A percentile compares a stretch with the other conserved stretches of the same genome.
phyloP scores from a whole-genome alignment of 2,329 filamentous ascomycete species.

The Pseudodiploospora longispora region DNA sequence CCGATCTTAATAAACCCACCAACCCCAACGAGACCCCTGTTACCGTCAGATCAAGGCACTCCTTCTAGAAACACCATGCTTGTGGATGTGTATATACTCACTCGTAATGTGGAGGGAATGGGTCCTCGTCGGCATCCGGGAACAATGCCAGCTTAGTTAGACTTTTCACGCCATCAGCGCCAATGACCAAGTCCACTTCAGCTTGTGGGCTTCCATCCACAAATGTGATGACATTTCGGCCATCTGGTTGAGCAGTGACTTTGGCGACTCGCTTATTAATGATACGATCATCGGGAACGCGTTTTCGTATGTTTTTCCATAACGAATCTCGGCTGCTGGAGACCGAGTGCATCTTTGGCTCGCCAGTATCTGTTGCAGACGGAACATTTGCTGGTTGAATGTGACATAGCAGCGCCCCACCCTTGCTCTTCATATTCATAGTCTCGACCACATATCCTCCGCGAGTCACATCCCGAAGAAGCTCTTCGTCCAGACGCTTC shows the following conservation, averaged over 20 bases:
- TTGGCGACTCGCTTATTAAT: slow-evolving; percentile 13
- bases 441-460: slow-evolving; percentile 14
- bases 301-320: slow-evolving; percentile 15
- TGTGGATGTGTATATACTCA: slow-evolving; percentile 2
- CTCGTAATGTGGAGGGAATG: slow-evolving; percentile 17
- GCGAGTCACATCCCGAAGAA: slow-evolving; percentile 15
- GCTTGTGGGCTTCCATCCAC: slow-evolving; percentile 12
- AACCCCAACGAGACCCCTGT: slow-evolving; percentile 13
- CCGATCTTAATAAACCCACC: slow-evolving; percentile 12
- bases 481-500: slow-evolving; percentile 14
- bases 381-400: slow-evolving; percentile 9
- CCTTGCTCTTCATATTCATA: slow-evolving; percentile 17
- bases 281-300: slow-evolving; percentile 13
- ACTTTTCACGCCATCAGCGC: slow-evolving; percentile 17
- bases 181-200: slow-evolving; percentile 18
- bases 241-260: slow-evolving; percentile 10
- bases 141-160: slow-evolving; percentile 14
- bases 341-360: slow-evolving; percentile 12
- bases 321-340: slow-evolving; percentile 16
- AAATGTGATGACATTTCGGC: slow-evolving; percentile 14
- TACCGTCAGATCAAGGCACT: not conserved
- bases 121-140: slow-evolving; percentile 12
- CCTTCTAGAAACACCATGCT: not conserved
- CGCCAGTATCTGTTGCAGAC: not conserved
- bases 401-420: slow-evolving; percentile 13